Conservation (phyloP, 108 stramenopile genomes). For the Skeletonema costatum region DNA sequence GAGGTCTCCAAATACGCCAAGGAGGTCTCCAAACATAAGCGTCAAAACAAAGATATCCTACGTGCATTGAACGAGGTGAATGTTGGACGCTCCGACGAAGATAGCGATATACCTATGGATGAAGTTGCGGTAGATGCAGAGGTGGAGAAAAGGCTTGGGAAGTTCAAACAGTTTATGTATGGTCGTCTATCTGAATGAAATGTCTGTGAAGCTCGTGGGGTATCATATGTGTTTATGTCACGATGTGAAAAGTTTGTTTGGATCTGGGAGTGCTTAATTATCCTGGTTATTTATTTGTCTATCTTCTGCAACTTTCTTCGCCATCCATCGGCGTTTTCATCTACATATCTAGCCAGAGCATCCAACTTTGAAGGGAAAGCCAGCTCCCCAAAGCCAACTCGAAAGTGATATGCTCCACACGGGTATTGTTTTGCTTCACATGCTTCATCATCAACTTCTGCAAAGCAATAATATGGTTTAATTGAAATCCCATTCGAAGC, state of each 20-base stretch:
- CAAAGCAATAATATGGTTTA: conserved; percentile 82
- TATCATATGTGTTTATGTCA: background rate
- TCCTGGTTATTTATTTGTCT: background rate
- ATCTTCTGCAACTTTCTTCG: background rate
- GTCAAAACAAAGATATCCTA: conserved; percentile 16
- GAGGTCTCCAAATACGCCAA: conserved; percentile 9
- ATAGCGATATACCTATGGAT: conserved; percentile 6
- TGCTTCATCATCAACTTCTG: conserved; percentile 9
- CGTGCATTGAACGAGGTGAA: conserved; percentile 12
- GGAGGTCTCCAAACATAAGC: conserved; percentile 14
- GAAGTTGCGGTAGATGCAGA: conserved; percentile 7
- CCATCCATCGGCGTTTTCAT: conserved; percentile 56
- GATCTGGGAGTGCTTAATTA: background rate
- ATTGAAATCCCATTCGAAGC: conserved; percentile 61
- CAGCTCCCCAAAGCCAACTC: conserved; percentile 76
- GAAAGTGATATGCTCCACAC: conserved; percentile 53
- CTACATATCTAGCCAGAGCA: conserved; percentile 51
- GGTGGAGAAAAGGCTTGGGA: conserved; percentile 10
- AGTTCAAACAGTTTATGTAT: background rate
- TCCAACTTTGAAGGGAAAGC: conserved; percentile 63
- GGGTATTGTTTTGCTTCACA: background rate
- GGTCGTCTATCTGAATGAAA: background rate
- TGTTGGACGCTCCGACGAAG: conserved; percentile 20
- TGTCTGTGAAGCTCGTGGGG: background rate
- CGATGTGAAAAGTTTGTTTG: no score